Conservation (phyloP, 106 monocot species). For the Dendrobium catenatum region DNA sequence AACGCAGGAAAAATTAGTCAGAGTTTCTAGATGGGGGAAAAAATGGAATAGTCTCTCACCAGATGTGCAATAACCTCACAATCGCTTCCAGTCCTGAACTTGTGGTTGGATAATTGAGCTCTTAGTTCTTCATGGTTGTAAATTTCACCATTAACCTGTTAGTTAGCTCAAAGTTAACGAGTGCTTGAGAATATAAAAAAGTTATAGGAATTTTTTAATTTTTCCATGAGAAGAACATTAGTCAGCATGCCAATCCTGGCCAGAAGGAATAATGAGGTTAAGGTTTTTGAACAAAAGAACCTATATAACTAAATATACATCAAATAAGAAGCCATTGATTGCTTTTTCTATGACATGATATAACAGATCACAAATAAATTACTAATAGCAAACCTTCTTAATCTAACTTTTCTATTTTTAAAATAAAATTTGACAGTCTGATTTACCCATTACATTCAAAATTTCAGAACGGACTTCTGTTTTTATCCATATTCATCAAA, state of each 20-base stretch:
- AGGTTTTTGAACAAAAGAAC: neutral
- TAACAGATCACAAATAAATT: neutral
- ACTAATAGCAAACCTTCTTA: neutral
- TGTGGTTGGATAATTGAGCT: conserved; percentile 45
- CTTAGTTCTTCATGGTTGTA: conserved; percentile 83
- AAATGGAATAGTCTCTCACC: conserved; percentile 24
- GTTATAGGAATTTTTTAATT: neutral
- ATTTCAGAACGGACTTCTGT: too few species aligned
- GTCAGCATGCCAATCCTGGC: neutral
- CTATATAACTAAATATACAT: neutral
- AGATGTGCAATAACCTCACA: conserved; percentile 89
- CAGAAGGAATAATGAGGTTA: neutral
- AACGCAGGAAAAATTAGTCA: neutral
- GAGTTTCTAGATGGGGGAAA: neutral
- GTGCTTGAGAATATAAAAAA: neutral
- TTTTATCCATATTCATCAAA: too few species aligned
- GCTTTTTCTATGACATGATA: neutral
- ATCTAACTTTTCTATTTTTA: neutral
- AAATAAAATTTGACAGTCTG: neutral
- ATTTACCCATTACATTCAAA: neutral
- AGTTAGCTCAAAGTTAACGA: neutral
- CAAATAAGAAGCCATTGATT: neutral
- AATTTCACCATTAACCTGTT: conserved; percentile 77
- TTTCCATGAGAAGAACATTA: neutral
- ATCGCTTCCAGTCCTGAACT: conserved; percentile 74